phyloP scores from a whole-genome alignment of 257 asterid species.

The Solanum lycopersicoides region DNA sequence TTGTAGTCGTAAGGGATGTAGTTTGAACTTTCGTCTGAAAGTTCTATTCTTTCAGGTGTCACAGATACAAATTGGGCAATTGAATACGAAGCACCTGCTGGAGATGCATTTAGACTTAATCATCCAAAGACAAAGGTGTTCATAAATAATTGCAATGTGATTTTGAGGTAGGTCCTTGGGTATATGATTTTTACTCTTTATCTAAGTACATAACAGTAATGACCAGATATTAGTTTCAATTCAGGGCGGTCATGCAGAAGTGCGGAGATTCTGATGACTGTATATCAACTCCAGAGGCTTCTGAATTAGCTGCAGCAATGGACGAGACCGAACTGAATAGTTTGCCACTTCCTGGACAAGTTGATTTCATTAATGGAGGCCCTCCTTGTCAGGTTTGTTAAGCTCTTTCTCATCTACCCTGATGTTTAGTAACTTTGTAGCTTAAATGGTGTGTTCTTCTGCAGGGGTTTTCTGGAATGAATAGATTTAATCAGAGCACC shows the following conservation, averaged over 20 bases:
- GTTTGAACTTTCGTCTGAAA: background rate
- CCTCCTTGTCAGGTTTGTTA: constrained; percentile 92
- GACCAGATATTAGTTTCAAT: constrained; percentile 9
- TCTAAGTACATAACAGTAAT: background rate
- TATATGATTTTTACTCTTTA: background rate
- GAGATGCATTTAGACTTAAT: constrained; percentile 85
- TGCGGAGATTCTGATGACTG: constrained; percentile 88
- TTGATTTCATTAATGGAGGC: constrained; percentile 94
- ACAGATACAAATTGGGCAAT: constrained; percentile 87
- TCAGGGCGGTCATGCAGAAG: constrained; percentile 89
- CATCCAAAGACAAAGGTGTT: constrained; percentile 74
- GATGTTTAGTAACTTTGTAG: constrained; percentile 3
- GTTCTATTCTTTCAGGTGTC: constrained; percentile 33
- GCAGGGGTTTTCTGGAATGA: constrained; percentile 98
- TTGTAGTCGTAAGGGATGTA: background rate
- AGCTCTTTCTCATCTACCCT: background rate
- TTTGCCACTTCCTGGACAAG: constrained; percentile 89
- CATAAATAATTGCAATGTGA: constrained; percentile 79
- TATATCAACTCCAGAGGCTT: constrained; percentile 84
- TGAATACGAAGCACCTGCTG: constrained; percentile 90
- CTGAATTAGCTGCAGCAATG: constrained; percentile 54
- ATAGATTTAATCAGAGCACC: constrained; percentile 79
- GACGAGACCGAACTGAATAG: constrained; percentile 43
- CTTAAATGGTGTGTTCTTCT: constrained; percentile 2
- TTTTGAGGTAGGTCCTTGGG: constrained; percentile 47